A percentile compares a stretch with the other conserved stretches of the same genome.
phyloP scores from a whole-genome alignment of 1,284 basidiomycete species.

The Exobasidium cylindrosporum region DNA sequence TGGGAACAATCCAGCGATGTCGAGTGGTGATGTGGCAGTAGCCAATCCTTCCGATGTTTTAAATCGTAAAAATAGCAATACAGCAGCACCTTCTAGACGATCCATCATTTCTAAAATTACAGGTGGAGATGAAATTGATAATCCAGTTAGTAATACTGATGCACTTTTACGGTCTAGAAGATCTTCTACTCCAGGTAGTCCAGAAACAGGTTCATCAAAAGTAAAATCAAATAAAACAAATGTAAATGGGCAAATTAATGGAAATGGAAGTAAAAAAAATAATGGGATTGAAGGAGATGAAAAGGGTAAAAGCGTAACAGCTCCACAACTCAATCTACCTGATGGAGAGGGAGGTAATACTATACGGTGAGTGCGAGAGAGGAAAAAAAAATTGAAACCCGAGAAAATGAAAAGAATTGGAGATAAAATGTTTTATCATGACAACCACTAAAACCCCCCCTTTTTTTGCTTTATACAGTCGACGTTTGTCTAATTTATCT shows the following conservation, averaged over 20 bases:
- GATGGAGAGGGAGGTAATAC: too few relatives aligned
- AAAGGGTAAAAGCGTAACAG: too few relatives aligned
- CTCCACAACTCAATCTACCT: too few relatives aligned
- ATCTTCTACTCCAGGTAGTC: neutral
- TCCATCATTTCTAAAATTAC: constrained; percentile 17
- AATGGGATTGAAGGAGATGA: neutral
- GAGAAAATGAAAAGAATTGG: too few relatives aligned
- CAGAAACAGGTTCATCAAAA: neutral
- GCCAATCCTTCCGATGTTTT: neutral
- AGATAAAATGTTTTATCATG: too few relatives aligned
- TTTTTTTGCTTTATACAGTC: constrained; percentile 8
- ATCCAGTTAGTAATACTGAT: constrained; percentile 18
- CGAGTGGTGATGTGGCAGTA: constrained; percentile 8
- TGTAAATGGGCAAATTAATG: neutral
- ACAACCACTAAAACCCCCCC: too few relatives aligned
- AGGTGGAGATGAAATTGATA: neutral
- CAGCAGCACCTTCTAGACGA: constrained; percentile 12
- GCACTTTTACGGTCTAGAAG: constrained; percentile 13
- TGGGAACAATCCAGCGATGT: too few relatives aligned
- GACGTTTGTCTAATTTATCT: constrained; percentile 11
- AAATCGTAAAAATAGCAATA: neutral
- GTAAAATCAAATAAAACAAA: neutral
- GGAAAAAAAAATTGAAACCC: too few relatives aligned
- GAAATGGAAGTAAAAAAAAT: neutral
- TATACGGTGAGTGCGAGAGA: too few relatives aligned